Evolutionary conservation across 192 early-diverging fungal genomes (phyloP), one percentile per base, ranked within the genome.

Genomic region (Coemansia sp.): DNA sequence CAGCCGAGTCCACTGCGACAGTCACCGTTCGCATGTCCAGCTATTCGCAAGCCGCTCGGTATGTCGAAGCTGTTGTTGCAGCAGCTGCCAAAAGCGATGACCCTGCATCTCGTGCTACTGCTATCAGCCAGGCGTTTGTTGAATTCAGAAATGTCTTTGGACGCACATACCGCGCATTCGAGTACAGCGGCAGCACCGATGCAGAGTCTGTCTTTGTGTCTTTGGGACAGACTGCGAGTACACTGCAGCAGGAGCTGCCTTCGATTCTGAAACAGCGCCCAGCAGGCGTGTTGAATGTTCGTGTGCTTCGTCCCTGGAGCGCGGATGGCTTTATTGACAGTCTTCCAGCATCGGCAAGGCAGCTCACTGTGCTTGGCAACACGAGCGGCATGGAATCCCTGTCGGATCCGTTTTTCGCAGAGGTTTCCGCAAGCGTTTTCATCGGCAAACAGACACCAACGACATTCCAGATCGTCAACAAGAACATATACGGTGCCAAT

Each of bases 231-330:
- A 83, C 84, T 26, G 78, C 86, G 18, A 57, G 59, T 41, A 66
- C 82, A 48, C 84, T 87, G 46, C 71, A 87, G 56, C 52, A 83
- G 16, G 84, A 88, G 22, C 85, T 92, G 40, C 67, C 77, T 10
- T 62, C 61, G 37, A 62, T 88, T 6, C 47, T 78, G 41, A 66
- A 68, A 47, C 40, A 73, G 52, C 42, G 42, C 65, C 48, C 85
- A 22, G 80, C 90, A 39, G 96, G 95, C 37, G 78, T 93, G 32
- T 79, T 98, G 47, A 88, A 85, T 48, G 87, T 94, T 43, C 90
- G 95, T 48, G 74, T 91, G 9, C 87, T 89, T 75, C 86, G 96
- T 19, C 96, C 96, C 12, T 98, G 94, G 95, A 89, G 87, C 22
- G 86, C 88, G 45, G 68, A 74, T 16, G 85, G 91, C 68, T 90